phyloP scores from a whole-genome alignment of 2,329 filamentous ascomycete genomes.

The Cordyceps cicadae region DNA sequence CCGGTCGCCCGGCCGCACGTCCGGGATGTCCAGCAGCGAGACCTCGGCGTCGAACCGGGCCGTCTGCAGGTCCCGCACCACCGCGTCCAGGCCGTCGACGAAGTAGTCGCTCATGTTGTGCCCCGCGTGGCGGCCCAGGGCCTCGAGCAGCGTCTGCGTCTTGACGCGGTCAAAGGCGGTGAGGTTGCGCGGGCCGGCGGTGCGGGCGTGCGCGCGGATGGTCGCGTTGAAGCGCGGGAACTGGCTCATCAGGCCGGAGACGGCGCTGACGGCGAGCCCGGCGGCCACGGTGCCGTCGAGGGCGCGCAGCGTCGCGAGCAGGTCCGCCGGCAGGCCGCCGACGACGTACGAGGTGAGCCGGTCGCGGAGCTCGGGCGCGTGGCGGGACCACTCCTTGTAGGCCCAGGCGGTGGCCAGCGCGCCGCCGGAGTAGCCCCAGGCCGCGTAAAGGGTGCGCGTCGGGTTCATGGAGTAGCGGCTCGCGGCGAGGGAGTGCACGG shows the following conservation, averaged over 20 bases:
- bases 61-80: not conserved
- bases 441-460: conserved; percentile 20
- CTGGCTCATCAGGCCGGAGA: conserved; percentile 18
- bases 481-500: conserved; percentile 23
- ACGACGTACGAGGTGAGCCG: conserved; percentile 34
- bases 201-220: not conserved
- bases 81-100: not conserved
- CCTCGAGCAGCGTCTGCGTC: not conserved
- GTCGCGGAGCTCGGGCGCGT: conserved; percentile 43
- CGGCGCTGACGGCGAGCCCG: conserved; percentile 15
- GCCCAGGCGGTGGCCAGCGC: conserved; percentile 44
- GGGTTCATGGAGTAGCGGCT: conserved; percentile 24
- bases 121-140: not conserved
- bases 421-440: conserved; percentile 52
- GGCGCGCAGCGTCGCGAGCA: conserved; percentile 25
- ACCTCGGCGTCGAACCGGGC: no score
- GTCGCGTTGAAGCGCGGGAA: conserved; percentile 12
- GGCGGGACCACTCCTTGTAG: conserved; percentile 40
- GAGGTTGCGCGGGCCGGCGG: not conserved
- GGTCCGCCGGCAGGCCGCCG: conserved; percentile 37
- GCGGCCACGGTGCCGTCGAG: conserved; percentile 21
- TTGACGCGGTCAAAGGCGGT: not conserved
- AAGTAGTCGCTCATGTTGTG: conserved; percentile 7
- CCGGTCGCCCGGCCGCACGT: no score
- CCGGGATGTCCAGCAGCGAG: no score